phyloP scores from a whole-genome alignment of 2,329 filamentous ascomycete species.

The Hymenoscyphus infarciens region DNA sequence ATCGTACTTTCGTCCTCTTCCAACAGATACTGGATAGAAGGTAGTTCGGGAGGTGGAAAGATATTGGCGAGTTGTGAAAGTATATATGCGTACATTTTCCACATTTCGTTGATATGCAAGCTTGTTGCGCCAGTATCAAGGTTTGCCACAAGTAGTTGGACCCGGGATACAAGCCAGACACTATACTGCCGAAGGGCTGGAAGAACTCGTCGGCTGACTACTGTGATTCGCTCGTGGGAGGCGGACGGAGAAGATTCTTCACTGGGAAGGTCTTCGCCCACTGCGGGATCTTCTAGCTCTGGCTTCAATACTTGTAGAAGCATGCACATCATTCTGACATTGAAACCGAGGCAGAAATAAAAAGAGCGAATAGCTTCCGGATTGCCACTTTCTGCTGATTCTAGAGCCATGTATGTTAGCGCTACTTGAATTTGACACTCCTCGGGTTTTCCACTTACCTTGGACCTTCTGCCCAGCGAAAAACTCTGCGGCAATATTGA shows the following conservation, averaged over 20 bases:
- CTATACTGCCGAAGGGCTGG: conserved; percentile 65
- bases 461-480: conserved; percentile 60
- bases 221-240: conserved; percentile 49
- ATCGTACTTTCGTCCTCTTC: conserved; percentile 66
- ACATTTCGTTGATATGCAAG: conserved; percentile 57
- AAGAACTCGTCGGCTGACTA: conserved; percentile 56
- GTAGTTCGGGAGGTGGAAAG: conserved; percentile 55
- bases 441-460: conserved; percentile 40
- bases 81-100: conserved; percentile 62
- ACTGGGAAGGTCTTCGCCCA: conserved; percentile 41
- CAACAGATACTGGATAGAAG: conserved; percentile 58
- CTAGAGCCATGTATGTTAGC: conserved; percentile 28
- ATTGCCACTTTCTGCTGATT: conserved; percentile 39
- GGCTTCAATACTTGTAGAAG: conserved; percentile 67
- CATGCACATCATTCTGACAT: conserved; percentile 70
- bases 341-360: conserved; percentile 70
- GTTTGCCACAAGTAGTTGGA: conserved; percentile 50
- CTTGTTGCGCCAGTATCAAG: conserved; percentile 51
- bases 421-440: not conserved
- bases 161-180: conserved; percentile 60
- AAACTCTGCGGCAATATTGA: conserved; percentile 82
- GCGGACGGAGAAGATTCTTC: conserved; percentile 39
- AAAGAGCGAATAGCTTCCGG: conserved; percentile 44
- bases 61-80: conserved; percentile 56
- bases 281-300: conserved; percentile 56